Evolutionary conservation across 164 flowering plant species (phyloP), one percentile per base, ranked within the genome.

Genomic region (Annona squamosa): DNA sequence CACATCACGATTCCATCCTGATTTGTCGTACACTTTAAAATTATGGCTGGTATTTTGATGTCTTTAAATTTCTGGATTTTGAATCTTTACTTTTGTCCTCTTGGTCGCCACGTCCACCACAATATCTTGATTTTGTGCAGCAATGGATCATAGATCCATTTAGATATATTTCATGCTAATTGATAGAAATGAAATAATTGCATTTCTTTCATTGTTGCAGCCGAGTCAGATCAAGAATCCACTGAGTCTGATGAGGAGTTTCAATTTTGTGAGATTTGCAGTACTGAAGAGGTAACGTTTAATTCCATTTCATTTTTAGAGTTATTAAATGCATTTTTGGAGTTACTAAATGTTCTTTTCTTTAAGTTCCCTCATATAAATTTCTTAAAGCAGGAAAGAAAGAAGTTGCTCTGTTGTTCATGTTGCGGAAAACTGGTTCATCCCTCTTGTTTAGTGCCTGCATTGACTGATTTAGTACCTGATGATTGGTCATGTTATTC

Each of bases 241-340:
- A 79, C 85, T 48, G 97, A 90, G 78, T 93, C 99, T 67, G 99
- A 95, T 81, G 99, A 95, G 69, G 99, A 95, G 86, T 95, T 95
- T 86, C 98, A 91, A 85, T 89, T 95, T 41, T 93, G 99, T 83
- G 89, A 89, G 67, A 82, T 90, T 66, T 95, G 99, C 86, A 89
- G 68, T 74, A 63, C 73, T 64, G 99, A 95, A 83, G 98, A 80
- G 94, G 99, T 95, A 80, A 67, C 46, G 48, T 61, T 3, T 95
- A 80, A 67, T 57, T 57, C 48, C 4, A 3, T 66, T 69, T 57
- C 17, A 18, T 18, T 42, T 13, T 5, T 12, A 12, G 46, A 69
- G 64, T 59, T 46, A 7, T n/a, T 72, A 47, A 46, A 65, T 63
- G 19, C 44, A 48, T 46, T 19, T n/a, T 18, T 17, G 46, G 13